Base-by-base conservation (phyloP, 2,329 filamentous ascomycete genomes). In the Apiospora rasikravindrae region DNA sequence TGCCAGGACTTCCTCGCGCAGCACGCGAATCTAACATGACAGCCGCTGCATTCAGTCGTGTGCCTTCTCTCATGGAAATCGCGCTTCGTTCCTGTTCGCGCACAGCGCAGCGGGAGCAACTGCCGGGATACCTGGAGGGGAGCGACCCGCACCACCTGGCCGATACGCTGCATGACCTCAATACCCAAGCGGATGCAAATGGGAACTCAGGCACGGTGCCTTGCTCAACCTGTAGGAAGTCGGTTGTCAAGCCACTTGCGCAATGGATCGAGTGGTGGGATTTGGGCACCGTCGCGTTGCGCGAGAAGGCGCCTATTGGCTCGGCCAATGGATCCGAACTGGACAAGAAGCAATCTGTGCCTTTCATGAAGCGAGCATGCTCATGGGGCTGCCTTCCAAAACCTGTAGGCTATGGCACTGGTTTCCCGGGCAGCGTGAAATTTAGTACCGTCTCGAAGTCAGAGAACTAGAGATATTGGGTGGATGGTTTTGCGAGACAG, bases 221-320 rank as follows among this genome's bases (percentile, higher is more conserved):
- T 2, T 92, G 90, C 75, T 86, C 87, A 1, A 81, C 84, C 0
- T 92, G 90, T 76, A 75, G 80, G 33, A 84, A 85, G 40, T 77
- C 78, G 11, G 84, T 88, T 4, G 81, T 90, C 8, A 81, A 88
- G 29, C 87, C 90, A 2, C 80, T 85, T 4, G 82, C 87, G 0
- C 85, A 90, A 76, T 92, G 90, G 90, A 80, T 92, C 10, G 90
- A 92, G 77, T 92, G 90, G 88, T 89, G 87, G 78, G 84, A 87
- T 10, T 66, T 70, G 53, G 53, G 69, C 40, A 45, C 33, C 5
- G 26, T 47, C n/a, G 19, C 66, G 8, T 45, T 67, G 66, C n/a
- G 24, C 14, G n/a, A 44, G 2, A 45, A 26, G 16, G 26, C 8
- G 2, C 24, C 66, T 19, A 47, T 47, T n/a, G 40, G 66, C 24